These are phyloP conservation scores for Fusarium beomiforme DNA, from an alignment of 2,329 filamentous ascomycete species.

Conservation along the genomic window DNA sequence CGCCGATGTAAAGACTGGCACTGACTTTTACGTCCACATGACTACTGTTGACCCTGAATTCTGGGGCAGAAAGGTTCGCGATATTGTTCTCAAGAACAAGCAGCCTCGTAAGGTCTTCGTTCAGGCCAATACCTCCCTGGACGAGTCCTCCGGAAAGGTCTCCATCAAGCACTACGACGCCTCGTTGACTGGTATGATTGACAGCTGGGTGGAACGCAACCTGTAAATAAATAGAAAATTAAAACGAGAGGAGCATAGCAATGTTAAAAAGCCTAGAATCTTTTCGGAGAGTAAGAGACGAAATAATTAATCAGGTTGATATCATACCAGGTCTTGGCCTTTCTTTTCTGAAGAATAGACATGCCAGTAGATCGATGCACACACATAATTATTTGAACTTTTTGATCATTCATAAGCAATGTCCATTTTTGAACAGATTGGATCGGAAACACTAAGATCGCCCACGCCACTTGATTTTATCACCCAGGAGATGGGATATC, in stretches of 20 bases:
- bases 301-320: slow-evolving; percentile 4
- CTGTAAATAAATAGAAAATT: slow-evolving; percentile 53
- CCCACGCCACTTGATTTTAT: slow-evolving; percentile 25
- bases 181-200: slow-evolving; percentile 80
- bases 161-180: slow-evolving; percentile 87
- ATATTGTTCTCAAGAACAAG: slow-evolving; percentile 79
- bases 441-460: slow-evolving; percentile 20
- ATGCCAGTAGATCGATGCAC: slow-evolving; percentile 3
- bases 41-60: slow-evolving; percentile 83
- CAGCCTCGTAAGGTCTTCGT: slow-evolving; percentile 92
- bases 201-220: slow-evolving; percentile 78
- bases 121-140: slow-evolving; percentile 86
- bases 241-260: slow-evolving; percentile 8
- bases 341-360: not conserved
- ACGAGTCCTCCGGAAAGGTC: slow-evolving; percentile 74
- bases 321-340: not conserved
- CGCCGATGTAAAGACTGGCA: slow-evolving; percentile 82
- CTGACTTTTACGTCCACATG: slow-evolving; percentile 83
- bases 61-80: slow-evolving; percentile 83
- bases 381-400: slow-evolving; percentile 20
- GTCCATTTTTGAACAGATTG: slow-evolving; percentile 28
- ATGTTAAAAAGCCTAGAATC: not conserved
- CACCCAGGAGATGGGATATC: slow-evolving; percentile 36
- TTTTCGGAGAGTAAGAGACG: slow-evolving; percentile 31
- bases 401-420: slow-evolving; percentile 30